Evolutionary conservation across 2,329 filamentous ascomycete species (phyloP).

Genomic region (Aspergillus unguis): DNA sequence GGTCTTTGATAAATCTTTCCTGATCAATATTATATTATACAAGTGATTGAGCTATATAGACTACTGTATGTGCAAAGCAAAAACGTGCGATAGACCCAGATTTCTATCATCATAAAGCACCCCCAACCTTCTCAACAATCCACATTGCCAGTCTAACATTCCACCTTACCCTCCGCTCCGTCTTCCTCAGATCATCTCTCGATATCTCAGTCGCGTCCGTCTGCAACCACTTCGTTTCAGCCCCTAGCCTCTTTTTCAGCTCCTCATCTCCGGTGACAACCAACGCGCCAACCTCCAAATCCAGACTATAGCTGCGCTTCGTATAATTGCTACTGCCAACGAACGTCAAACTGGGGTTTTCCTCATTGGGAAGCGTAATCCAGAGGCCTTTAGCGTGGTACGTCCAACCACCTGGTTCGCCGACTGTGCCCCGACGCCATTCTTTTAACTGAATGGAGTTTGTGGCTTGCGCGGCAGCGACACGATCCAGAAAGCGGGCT

Average conservation of each 20-base stretch:
- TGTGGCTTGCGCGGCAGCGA: conserved; percentile 51
- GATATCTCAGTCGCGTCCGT: conserved; percentile 67
- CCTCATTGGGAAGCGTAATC: conserved; percentile 63
- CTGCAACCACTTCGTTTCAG: conserved; percentile 78
- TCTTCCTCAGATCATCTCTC: conserved; percentile 73
- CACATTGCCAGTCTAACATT: conserved; percentile 89
- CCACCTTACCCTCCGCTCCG: conserved; percentile 78
- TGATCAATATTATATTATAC: background rate
- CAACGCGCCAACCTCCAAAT: conserved; percentile 83
- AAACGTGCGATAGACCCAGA: no score
- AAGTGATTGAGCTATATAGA: background rate
- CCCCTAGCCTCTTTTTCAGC: conserved; percentile 68
- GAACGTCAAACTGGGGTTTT: conserved; percentile 71
- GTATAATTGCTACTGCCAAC: conserved; percentile 96
- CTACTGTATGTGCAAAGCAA: no score
- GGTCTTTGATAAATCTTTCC: no score
- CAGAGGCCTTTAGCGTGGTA: conserved; percentile 97
- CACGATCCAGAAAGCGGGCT: conserved; percentile 69
- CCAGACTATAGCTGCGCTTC: conserved; percentile 84
- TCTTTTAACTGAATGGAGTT: conserved; percentile 72
- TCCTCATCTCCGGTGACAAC: conserved; percentile 75
- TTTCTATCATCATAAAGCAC: conserved; percentile 66
- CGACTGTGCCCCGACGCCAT: conserved; percentile 80
- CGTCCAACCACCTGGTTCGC: conserved; percentile 82
- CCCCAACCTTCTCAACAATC: conserved; percentile 82